Evolutionary conservation across 1,284 basidiomycete genomes (phyloP), one percentile per base, ranked within the genome.

Genomic region (Chalciporus sp.): DNA sequence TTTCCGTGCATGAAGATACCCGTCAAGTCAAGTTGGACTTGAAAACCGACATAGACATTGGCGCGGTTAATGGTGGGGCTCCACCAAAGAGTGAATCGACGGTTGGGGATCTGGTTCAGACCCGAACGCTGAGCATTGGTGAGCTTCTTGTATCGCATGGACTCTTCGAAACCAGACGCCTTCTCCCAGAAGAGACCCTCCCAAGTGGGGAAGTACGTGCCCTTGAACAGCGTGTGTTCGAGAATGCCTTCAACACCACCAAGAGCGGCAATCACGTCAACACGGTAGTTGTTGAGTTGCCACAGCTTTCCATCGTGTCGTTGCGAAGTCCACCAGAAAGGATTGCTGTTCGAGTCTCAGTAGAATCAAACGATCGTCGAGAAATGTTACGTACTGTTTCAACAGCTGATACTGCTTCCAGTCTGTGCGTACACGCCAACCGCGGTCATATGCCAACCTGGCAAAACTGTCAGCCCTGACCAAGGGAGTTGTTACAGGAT

Each of bases 21-120:
- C 23, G 96, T 98, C 60, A 98, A 74, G 80, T 98, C 96, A 47
- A 98, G 84, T 68, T 98, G 97, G 19, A 99, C 97, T 74, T 99
- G 97, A 90, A 99, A 99, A 84, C 96, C 97, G 69, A 98, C 95
- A 69, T 98, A 98, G 72, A 98, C 95, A 70, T 98, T 99, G 52
- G 95, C 95, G 61, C 95, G 92, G 75, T 98, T 98, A 78, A 98
- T 95, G 1, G 92, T 94, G 17, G 95, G 95, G 68, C 92, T 95
- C 96, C 96, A 99, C 97, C 97, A 99, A 7, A 99, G 82, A 3
- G 95, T 99, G 79, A 99, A 99, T n/a, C 96, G 92, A 86, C 97
- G 95, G 72, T 99, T 99, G 7, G 97, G 97, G 71, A 99, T 98
- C 72, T 99, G 95, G 70, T 94, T 95, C 41, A 98, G 76, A 90